These are phyloP conservation scores for Geranium brycei DNA, from an alignment of 345 rosid genomes.

Conservation along the genomic window DNA sequence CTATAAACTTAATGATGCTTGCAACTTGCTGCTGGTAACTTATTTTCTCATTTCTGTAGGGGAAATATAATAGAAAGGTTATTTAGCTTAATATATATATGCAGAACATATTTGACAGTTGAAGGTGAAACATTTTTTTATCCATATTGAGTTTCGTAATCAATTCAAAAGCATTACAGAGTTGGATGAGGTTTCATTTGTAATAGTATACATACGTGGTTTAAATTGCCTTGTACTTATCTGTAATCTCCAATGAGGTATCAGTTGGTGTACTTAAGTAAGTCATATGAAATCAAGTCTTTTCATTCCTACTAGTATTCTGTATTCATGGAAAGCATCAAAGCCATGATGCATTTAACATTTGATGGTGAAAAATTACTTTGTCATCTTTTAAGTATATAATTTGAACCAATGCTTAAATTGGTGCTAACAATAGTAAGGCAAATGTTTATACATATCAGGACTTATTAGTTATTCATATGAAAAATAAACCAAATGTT, in stretches of 20 bases:
- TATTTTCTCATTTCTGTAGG: neutral
- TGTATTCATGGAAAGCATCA: neutral
- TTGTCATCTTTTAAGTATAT: neutral
- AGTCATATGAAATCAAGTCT: neutral
- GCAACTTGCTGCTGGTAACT: constrained; percentile 59
- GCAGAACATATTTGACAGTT: too few species aligned
- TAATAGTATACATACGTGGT: neutral
- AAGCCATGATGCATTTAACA: neutral
- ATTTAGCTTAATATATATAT: too few species aligned
- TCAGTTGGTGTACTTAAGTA: neutral
- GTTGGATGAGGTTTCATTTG: neutral
- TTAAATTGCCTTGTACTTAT: neutral
- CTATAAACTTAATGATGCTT: constrained; percentile 71
- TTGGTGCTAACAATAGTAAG: neutral
- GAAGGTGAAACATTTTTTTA: too few species aligned
- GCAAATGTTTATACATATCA: neutral
- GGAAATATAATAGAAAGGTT: neutral
- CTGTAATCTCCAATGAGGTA: neutral
- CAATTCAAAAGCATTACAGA: neutral
- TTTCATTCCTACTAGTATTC: neutral
- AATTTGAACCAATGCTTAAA: neutral
- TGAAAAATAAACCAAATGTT: neutral
- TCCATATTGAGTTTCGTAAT: neutral
- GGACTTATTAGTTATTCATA: neutral
- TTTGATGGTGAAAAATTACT: neutral